Evolutionary conservation across 2,329 filamentous ascomycete species (phyloP).

Genomic region (Fusarium coffeatum): DNA sequence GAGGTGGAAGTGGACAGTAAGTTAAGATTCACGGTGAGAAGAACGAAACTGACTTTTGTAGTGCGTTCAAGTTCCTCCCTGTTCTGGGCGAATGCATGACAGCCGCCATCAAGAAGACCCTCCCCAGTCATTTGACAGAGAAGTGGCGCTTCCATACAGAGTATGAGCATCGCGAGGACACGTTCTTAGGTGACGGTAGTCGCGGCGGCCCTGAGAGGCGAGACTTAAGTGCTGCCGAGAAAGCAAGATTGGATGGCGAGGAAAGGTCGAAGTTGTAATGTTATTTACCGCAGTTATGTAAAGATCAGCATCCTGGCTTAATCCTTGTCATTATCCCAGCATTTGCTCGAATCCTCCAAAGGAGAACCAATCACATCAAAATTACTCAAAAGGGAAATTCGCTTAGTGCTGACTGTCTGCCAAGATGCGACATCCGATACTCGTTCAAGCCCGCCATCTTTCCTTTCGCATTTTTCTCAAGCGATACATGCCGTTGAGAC

Average conservation of each 20-base stretch:
- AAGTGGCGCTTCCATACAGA: constrained; percentile 35
- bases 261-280: constrained; percentile 5
- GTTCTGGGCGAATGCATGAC: constrained; percentile 29
- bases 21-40: no score
- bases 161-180: constrained; percentile 20
- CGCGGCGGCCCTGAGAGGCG: constrained; percentile 31
- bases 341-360: background rate
- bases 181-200: constrained; percentile 35
- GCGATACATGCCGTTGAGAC: background rate
- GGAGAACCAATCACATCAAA: background rate
- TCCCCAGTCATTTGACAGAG: constrained; percentile 14
- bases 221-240: constrained; percentile 11
- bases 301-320: background rate
- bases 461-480: background rate
- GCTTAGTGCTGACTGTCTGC: background rate
- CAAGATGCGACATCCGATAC: background rate
- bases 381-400: background rate
- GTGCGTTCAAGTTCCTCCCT: constrained; percentile 39
- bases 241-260: constrained; percentile 3
- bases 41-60: no score
- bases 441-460: background rate
- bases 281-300: fast-evolving
- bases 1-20: constrained; percentile 38
- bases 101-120: constrained; percentile 5
- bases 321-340: background rate